phyloP scores from a whole-genome alignment of 148 eudicot species.

The Camellia japonica region DNA sequence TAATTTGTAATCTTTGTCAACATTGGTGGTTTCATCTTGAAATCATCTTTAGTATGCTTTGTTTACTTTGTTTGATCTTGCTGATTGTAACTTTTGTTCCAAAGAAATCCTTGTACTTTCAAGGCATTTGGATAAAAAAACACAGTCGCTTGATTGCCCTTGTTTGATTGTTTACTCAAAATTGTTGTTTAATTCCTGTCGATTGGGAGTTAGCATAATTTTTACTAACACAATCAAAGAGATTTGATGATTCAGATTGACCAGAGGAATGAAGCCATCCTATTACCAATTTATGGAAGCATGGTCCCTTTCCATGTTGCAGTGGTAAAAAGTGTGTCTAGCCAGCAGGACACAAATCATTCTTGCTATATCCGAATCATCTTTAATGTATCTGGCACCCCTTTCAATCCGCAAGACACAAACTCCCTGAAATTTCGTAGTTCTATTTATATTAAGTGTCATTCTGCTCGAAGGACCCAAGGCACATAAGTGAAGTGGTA shows the following conservation, averaged over 20 bases:
- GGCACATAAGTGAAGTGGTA: constrained; percentile 62
- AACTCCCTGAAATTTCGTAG: constrained; percentile 50
- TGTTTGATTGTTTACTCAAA: no score
- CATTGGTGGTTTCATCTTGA: no score
- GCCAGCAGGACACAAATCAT: constrained; percentile 62
- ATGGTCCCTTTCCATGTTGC: constrained; percentile 70
- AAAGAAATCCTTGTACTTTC: no score
- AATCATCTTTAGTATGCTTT: no score
- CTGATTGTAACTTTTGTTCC: no score
- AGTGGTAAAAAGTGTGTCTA: constrained; percentile 52
- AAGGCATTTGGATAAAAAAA: no score
- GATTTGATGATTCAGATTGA: constrained; percentile 68
- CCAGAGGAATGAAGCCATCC: constrained; percentile 56
- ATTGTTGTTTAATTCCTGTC: no score
- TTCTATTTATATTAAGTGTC: constrained; percentile 57
- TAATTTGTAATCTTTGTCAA: no score
- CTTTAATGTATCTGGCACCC: constrained; percentile 63
- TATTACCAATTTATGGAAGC: constrained; percentile 57
- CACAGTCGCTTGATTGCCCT: no score
- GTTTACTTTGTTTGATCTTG: no score
- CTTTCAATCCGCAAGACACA: constrained; percentile 52
- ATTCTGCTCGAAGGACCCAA: constrained; percentile 60
- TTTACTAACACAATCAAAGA: constrained; percentile 20
- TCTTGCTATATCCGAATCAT: constrained; percentile 54
- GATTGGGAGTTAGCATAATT: no score